A percentile compares a stretch with the other conserved stretches of the same genome.
Conservation (phyloP, 2,329 filamentous ascomycete species). For the Pochonia chlamydosporia region DNA sequence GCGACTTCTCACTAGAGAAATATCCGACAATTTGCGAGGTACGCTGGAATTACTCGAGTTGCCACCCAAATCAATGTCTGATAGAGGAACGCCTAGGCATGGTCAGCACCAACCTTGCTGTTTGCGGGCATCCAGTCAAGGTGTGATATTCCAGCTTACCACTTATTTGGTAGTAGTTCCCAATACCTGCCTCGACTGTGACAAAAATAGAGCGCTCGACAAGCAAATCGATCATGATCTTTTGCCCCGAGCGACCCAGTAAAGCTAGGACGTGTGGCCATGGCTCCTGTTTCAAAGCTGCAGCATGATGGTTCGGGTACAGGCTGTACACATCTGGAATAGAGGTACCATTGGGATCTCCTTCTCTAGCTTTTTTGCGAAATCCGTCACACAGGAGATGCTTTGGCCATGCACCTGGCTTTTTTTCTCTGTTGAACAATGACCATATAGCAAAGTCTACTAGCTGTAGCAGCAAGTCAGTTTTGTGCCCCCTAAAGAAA, state of each 20-base stretch:
- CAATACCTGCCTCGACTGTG: constrained; percentile 49
- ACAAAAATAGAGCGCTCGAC: constrained; percentile 73
- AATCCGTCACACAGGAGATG: constrained; percentile 85
- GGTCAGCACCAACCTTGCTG: constrained; percentile 6
- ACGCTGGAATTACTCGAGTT: background rate
- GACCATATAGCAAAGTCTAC: constrained; percentile 73
- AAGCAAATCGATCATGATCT: constrained; percentile 71
- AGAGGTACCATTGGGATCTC: constrained; percentile 23
- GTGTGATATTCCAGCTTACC: constrained; percentile 45
- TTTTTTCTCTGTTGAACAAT: constrained; percentile 58
- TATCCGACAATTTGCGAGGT: constrained; percentile 47
- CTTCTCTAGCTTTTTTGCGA: constrained; percentile 39
- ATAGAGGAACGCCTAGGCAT: constrained; percentile 41
- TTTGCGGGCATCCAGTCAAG: too few relatives aligned
- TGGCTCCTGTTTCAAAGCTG: constrained; percentile 58
- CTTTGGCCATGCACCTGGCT: constrained; percentile 45
- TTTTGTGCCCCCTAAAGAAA: background rate
- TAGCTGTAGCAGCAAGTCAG: constrained; percentile 44
- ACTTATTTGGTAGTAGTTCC: constrained; percentile 73
- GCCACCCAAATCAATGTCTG: constrained; percentile 31
- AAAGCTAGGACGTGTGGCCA: constrained; percentile 74
- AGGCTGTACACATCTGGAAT: constrained; percentile 62
- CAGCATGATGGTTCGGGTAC: constrained; percentile 65
- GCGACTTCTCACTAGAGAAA: constrained; percentile 71
- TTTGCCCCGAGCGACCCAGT: constrained; percentile 69